A percentile compares a stretch with the other conserved stretches of the same genome.
phyloP scores from a whole-genome alignment of 73 alveolate species.

The Tetrahymena borealis region DNA sequence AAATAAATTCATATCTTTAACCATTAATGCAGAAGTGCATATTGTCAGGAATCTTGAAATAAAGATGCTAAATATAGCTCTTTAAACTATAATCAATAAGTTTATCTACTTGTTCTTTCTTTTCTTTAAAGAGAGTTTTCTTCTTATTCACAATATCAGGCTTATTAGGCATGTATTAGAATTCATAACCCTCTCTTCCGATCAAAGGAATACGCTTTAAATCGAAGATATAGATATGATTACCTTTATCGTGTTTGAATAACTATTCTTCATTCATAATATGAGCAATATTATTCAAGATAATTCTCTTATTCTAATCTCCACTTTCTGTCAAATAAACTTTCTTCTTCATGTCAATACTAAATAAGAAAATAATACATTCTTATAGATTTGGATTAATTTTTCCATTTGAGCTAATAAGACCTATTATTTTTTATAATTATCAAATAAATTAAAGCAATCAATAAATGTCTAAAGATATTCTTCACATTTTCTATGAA shows the following conservation, averaged over 20 bases:
- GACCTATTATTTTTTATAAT: not conserved
- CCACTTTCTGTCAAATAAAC: not conserved
- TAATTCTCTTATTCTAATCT: not conserved
- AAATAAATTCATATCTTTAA: not conserved
- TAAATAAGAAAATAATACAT: not conserved
- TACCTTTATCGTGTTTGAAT: not conserved
- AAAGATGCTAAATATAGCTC: not conserved
- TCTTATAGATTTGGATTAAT: not conserved
- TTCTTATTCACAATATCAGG: not conserved
- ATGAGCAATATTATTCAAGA: not conserved
- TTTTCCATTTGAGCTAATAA: not conserved
- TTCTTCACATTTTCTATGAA: no score
- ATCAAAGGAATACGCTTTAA: not conserved
- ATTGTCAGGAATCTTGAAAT: not conserved
- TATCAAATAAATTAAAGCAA: not conserved
- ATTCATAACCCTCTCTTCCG: not conserved
- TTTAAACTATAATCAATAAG: not conserved
- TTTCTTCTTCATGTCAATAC: not conserved
- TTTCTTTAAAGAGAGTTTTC: not conserved
- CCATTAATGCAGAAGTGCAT: not conserved
- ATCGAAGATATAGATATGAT: not conserved
- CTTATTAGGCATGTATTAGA: not conserved
- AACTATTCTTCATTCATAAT: not conserved
- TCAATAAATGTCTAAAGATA: not conserved
- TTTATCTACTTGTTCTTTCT: not conserved